Percentiles rank a stretch among this genome's conserved stretches.
These are phyloP conservation scores for Vaccinium vitisidaea DNA, from an alignment of 148 eudicot species.

Conservation along the genomic window DNA sequence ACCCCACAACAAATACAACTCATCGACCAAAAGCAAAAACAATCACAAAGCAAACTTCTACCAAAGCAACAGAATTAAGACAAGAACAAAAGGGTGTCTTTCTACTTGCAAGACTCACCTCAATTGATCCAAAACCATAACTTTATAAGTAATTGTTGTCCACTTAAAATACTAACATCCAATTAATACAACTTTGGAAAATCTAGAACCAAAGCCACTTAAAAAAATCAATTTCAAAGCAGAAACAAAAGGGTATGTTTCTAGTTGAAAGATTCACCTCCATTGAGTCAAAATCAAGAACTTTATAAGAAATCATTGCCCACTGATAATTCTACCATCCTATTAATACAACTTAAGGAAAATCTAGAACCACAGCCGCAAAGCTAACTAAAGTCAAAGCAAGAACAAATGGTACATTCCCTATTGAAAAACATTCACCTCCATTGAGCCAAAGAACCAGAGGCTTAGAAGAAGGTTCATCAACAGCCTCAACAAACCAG, in stretches of 20 bases:
- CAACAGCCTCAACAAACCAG: constrained; percentile 78
- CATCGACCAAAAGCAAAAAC: background rate
- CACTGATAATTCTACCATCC: background rate
- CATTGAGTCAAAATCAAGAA: background rate
- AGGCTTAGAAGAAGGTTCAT: constrained; percentile 75
- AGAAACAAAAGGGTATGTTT: background rate
- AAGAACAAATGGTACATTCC: background rate
- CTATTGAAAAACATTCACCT: constrained; percentile 39
- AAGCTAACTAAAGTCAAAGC: background rate
- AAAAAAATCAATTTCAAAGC: background rate
- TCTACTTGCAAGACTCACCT: background rate
- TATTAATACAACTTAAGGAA: background rate
- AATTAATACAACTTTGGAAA: background rate
- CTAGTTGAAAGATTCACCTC: background rate
- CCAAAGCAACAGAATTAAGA: background rate
- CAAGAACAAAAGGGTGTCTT: background rate
- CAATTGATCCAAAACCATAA: background rate
- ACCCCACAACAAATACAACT: background rate
- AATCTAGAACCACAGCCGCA: background rate
- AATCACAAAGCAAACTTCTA: background rate
- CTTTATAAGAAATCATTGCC: background rate
- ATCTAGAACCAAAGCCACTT: background rate
- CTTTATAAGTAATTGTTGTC: background rate
- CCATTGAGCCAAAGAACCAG: constrained; percentile 93
- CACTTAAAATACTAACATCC: background rate